Base-by-base conservation (phyloP, 257 asterid species). In the Anisodus tanguticus region DNA sequence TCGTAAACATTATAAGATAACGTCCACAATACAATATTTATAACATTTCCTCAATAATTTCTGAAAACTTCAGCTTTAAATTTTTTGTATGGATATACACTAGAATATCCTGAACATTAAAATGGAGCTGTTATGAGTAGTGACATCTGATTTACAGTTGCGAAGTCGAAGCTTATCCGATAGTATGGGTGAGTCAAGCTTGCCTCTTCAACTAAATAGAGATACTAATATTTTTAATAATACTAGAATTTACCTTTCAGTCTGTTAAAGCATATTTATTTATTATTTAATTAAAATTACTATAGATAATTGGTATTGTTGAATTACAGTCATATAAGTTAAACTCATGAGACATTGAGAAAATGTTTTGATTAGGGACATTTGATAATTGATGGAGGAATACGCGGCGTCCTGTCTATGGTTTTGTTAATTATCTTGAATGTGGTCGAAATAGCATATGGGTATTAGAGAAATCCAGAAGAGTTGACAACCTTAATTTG, bases 1-100 rank as follows among this genome's bases (percentile, higher is more conserved):
- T 22, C 26, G 26, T 22, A 22, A 22, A 22, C 26, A 22, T 22
- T 22, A 22, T 22, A 22, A 22, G 26, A 22, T 22, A 22, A 22
- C 26, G 26, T 22, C 26, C 26, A 22, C 26, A 22, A 22, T 22
- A 22, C 26, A 22, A 22, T 22, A 22, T 22, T 22, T 22, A 22
- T 22, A 22, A 22, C 26, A 22, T 22, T 22, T 22, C 26, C 7
- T 9, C n/a, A 88, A 91, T 88, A 82, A 88, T 62, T 62, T 62
- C 37, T 62, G 15, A 62, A 62, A 19, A 62, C 0, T 3, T 63
- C 39, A 9, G n/a, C 41, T 4, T 13, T 12, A 54, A 55, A 9
- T 63, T 22, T 63, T 63, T 2, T 22, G 26, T 63, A 8, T 19
- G 12, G 37, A 63, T 62, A 19, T 22, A 63, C 39, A 63, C 15